Percentiles rank a stretch among this genome's conserved stretches.
phyloP scores from a whole-genome alignment of 441 rosid species.

The Lepidium campestre region DNA sequence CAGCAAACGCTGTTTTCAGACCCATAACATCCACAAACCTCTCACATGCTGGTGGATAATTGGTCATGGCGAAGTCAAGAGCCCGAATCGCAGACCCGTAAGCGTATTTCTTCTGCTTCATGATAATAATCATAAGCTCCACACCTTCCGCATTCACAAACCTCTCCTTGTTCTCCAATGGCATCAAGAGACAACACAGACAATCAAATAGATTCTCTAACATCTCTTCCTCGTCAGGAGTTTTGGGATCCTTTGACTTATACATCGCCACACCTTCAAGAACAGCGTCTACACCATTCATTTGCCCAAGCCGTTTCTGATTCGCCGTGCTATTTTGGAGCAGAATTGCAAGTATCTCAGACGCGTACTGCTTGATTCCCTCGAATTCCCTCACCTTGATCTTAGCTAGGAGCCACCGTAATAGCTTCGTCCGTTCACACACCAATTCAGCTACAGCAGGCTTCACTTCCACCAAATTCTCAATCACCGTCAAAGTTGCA shows the following conservation, averaged over 20 bases:
- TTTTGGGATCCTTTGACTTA: slow-evolving; percentile 89
- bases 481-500: slow-evolving; percentile 73
- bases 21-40: slow-evolving; percentile 96
- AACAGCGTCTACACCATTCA: slow-evolving; percentile 94
- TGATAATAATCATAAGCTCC: slow-evolving; percentile 94
- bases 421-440: slow-evolving; percentile 79
- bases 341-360: slow-evolving; percentile 89
- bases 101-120: slow-evolving; percentile 97
- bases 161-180: slow-evolving; percentile 95
- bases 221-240: slow-evolving; percentile 95
- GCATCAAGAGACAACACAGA: slow-evolving; percentile 92
- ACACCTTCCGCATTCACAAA: slow-evolving; percentile 96
- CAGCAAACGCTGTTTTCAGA: slow-evolving; percentile 89
- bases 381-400: slow-evolving; percentile 84
- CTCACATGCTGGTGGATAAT: slow-evolving; percentile 93
- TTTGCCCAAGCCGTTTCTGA: slow-evolving; percentile 86
- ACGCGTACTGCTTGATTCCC: slow-evolving; percentile 84
- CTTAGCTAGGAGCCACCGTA: slow-evolving; percentile 79
- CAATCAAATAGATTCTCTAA: slow-evolving; percentile 86
- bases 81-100: slow-evolving; percentile 91
- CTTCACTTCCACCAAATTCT: slow-evolving; percentile 92
- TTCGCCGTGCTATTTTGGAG: slow-evolving; percentile 76
- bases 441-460: slow-evolving; percentile 87
- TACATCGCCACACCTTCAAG: slow-evolving; percentile 92
- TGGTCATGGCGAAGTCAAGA: slow-evolving; percentile 94